A percentile compares a stretch with the other conserved stretches of the same genome.
These are phyloP conservation scores for Pseudogymnoascus sp. DNA, from an alignment of 2,329 filamentous ascomycete species.

Conservation along the genomic window DNA sequence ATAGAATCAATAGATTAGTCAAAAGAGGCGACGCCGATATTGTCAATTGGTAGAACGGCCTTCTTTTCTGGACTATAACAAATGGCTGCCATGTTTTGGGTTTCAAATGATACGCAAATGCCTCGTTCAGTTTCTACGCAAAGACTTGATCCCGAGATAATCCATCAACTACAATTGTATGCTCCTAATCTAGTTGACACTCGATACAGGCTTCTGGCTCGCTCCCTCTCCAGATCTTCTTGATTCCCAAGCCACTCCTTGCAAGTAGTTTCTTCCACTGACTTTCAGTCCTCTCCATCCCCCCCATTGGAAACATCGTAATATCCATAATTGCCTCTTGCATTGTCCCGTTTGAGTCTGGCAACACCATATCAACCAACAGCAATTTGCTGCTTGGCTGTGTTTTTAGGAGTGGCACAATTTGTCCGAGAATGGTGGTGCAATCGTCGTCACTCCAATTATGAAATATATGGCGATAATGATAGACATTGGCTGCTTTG, in stretches of 20 bases:
- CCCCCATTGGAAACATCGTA: slow-evolving; percentile 20
- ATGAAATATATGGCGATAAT: slow-evolving; percentile 21
- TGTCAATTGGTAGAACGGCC: not conserved
- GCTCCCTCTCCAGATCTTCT: slow-evolving; percentile 23
- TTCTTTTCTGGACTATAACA: not conserved
- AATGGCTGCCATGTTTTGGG: not conserved
- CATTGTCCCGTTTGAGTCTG: slow-evolving; percentile 19
- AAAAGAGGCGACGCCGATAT: not conserved
- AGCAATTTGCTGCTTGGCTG: slow-evolving; percentile 19
- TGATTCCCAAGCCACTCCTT: slow-evolving; percentile 19
- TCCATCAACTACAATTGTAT: not conserved
- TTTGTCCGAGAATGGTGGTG: slow-evolving; percentile 14
- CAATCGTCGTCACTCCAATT: slow-evolving; percentile 21
- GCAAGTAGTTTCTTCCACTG: slow-evolving; percentile 19
- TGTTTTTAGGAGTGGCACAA: slow-evolving; percentile 16
- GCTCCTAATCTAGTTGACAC: not conserved
- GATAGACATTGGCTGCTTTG: slow-evolving; percentile 16
- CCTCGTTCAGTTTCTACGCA: not conserved
- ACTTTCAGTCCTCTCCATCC: slow-evolving; percentile 20
- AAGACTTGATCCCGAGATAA: not conserved
- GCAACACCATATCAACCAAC: slow-evolving; percentile 21
- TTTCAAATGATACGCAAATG: not conserved
- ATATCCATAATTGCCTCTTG: slow-evolving; percentile 19
- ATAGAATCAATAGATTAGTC: not conserved
- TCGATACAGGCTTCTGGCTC: slow-evolving; percentile 17